phyloP scores from a whole-genome alignment of 495 filamentous ascomycete genomes.

The Tuber aestivum region DNA sequence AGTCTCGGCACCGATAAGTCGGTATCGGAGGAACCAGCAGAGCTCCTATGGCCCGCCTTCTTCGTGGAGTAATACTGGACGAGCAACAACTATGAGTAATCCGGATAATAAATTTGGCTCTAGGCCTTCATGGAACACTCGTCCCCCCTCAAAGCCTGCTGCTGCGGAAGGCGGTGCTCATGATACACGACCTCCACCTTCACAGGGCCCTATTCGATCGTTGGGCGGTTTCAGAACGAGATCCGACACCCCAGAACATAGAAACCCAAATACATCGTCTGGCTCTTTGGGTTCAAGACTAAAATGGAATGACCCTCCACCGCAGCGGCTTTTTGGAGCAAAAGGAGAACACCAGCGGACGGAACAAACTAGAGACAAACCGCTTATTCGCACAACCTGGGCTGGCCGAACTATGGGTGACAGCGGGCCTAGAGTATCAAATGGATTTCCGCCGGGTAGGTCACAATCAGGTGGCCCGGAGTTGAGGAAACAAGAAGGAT shows the following conservation, averaged over 20 bases:
- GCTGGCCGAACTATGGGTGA: background rate
- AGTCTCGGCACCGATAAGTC: background rate
- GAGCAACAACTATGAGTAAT: background rate
- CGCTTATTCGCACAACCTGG: background rate
- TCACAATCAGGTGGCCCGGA: background rate
- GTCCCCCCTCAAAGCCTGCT: background rate
- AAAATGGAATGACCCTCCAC: background rate
- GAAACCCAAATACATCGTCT: background rate
- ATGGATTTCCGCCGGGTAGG: background rate
- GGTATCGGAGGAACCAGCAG: background rate
- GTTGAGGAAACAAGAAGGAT: background rate
- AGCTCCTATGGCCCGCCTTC: background rate
- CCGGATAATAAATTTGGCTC: background rate
- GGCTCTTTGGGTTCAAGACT: background rate
- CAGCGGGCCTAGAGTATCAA: background rate
- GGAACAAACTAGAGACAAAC: background rate
- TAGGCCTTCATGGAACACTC: background rate
- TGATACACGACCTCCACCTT: background rate
- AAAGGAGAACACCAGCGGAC: background rate
- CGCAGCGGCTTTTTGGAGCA: background rate
- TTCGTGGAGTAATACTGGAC: background rate
- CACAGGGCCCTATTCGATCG: background rate
- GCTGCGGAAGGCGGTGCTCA: background rate
- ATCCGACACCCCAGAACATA: background rate
- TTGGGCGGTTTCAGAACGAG: background rate